phyloP scores from a whole-genome alignment of 768 basidiomycete species.

The Mrakia gelida region DNA sequence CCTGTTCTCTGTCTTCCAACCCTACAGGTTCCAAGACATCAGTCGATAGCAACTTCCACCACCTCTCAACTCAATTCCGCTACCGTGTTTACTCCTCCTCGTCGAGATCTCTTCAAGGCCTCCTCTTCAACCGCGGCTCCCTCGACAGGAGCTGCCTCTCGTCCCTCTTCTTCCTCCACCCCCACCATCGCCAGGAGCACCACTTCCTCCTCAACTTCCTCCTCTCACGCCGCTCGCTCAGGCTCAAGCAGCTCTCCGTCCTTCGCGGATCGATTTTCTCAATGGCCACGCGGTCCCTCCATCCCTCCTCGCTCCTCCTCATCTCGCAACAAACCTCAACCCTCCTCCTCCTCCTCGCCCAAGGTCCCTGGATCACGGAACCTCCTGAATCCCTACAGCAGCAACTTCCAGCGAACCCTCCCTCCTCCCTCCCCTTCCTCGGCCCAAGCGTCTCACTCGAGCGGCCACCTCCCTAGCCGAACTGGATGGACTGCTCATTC shows the following conservation, averaged over 20 bases:
- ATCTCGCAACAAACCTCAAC: not conserved
- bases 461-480: not conserved
- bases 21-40: not conserved
- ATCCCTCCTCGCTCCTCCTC: not conserved
- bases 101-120: not conserved
- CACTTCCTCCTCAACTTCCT: not conserved
- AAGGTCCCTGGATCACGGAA: not conserved
- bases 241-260: not conserved
- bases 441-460: not conserved
- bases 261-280: not conserved
- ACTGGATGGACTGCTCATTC: not conserved
- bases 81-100: conserved; percentile 4
- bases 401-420: not conserved
- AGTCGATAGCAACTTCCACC: not conserved
- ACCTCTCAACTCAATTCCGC: not conserved
- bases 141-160: not conserved
- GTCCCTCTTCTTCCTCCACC: not conserved
- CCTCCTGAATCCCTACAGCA: not conserved
- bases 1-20: not conserved
- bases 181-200: not conserved
- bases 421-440: not conserved
- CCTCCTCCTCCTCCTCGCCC: not conserved
- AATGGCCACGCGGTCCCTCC: not conserved
- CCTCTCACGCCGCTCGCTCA: not conserved
- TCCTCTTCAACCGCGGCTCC: not conserved